These are phyloP conservation scores for Karstenula rhodostoma DNA, from an alignment of 2,329 filamentous ascomycete species.

Conservation along the genomic window DNA sequence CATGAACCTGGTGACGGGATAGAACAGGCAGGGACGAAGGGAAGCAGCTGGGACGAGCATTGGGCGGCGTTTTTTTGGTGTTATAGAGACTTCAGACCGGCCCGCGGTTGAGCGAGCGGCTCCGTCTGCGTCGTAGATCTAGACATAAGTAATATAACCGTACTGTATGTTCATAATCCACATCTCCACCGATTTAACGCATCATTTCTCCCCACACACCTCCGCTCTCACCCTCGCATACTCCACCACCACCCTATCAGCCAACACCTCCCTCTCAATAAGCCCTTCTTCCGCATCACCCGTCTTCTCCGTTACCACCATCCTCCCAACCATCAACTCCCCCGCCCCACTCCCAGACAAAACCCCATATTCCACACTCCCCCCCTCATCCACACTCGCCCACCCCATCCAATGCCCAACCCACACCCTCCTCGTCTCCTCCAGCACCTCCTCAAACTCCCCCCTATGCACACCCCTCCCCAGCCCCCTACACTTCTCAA, in stretches of 20 bases:
- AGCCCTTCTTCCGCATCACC: background rate
- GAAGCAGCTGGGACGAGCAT: no score
- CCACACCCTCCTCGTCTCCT: background rate
- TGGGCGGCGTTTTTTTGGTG: slow-evolving; percentile 11
- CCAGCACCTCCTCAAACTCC: background rate
- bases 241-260: background rate
- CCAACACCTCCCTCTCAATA: background rate
- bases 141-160: background rate
- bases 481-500: background rate
- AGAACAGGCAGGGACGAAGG: background rate
- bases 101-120: background rate
- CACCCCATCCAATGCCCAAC: background rate
- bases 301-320: background rate
- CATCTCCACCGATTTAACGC: background rate
- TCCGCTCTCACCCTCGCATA: background rate
- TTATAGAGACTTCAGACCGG: background rate
- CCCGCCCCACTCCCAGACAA: background rate
- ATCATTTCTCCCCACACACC: background rate
- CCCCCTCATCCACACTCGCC: background rate
- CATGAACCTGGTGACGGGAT: slow-evolving; percentile 28
- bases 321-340: background rate
- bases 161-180: background rate
- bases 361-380: background rate
- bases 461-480: background rate
- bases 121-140: background rate